Evolutionary conservation across 2,329 filamentous ascomycete species (phyloP), one percentile per base, ranked within the genome.

Genomic region (Hypoxylon sp.): DNA sequence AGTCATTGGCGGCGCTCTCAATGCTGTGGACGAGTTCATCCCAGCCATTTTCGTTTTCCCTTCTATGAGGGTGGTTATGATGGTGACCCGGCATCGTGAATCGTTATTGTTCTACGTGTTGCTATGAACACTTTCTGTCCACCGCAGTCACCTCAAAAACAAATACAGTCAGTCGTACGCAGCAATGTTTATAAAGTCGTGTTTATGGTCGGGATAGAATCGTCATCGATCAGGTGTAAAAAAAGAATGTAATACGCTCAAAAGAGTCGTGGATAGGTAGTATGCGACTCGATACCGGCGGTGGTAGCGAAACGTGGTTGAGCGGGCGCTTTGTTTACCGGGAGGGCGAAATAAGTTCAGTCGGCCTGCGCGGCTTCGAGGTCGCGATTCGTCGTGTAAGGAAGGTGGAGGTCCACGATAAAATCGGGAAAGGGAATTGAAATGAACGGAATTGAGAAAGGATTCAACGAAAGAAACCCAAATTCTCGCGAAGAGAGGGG

Each of bases 1-100:
- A 38, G 18, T 75, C 71, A 22, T 72, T 70, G 30, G 72, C 73
- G 46, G 75, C 70, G n/a, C 72, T 72, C 49, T 76, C 70, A 24
- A 78, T 62, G 26, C 71, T 66, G 24, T 74, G 68, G 36, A 73
- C 66, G 5, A 75, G 64, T 4, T 72, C 53, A 26, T 74, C 67
- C 73, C 68, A 72, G 44, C 46, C 70, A 48, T 70, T 59, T 16
- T 64, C 53, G 32, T 53, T 65, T 49, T 70, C 71, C 67, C 70
- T 71, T 61, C 53, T 45, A 52, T 74, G 73, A 57, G 72, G 70
- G 64, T 71, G 72, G 26, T 72, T 68, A 59, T 76, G 72, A 30
- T 65, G 67, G 38, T 67, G 67, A 40, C 48, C 54, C 45, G 68
- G 64, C 71, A 74, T 75, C 14, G 30, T 65, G 60, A 51, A 55